phyloP scores from a whole-genome alignment of 345 rosid genomes.

The Sisymbrium irio region DNA sequence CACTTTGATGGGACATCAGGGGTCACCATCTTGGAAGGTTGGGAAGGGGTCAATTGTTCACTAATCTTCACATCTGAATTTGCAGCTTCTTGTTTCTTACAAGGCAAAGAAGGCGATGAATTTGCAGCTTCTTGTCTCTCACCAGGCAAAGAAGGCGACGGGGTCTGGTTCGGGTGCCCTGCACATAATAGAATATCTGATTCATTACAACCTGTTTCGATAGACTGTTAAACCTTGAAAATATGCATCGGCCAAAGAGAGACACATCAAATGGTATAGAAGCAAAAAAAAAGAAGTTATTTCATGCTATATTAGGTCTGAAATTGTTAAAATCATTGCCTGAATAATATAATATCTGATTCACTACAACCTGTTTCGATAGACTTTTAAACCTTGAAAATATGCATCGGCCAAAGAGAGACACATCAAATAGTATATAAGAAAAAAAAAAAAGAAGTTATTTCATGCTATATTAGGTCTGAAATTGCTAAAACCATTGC shows the following conservation, averaged over 20 bases:
- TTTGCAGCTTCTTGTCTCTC: slow-evolving; percentile 28
- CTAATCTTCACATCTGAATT: too few species aligned
- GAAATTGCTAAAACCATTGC: background rate
- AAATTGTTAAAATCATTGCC: background rate
- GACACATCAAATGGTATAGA: background rate
- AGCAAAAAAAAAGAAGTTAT: background rate
- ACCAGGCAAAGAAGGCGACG: slow-evolving; percentile 7
- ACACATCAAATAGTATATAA: background rate
- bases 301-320: background rate
- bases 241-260: background rate
- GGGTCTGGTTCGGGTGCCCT: slow-evolving; percentile 6
- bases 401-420: background rate
- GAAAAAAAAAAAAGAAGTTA: background rate
- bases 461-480: background rate
- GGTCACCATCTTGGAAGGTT: slow-evolving; percentile 16
- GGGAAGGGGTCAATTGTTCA: too few species aligned
- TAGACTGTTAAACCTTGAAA: background rate
- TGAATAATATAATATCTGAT: background rate
- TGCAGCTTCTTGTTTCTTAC: too few species aligned
- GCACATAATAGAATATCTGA: background rate
- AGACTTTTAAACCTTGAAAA: background rate
- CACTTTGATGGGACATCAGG: slow-evolving; percentile 31
- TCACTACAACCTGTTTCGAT: too few species aligned
- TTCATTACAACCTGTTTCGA: too few species aligned
- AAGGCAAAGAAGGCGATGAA: too few species aligned